Base-by-base conservation (phyloP, 805 yeast species). In the Starmerella vaccinii region DNA sequence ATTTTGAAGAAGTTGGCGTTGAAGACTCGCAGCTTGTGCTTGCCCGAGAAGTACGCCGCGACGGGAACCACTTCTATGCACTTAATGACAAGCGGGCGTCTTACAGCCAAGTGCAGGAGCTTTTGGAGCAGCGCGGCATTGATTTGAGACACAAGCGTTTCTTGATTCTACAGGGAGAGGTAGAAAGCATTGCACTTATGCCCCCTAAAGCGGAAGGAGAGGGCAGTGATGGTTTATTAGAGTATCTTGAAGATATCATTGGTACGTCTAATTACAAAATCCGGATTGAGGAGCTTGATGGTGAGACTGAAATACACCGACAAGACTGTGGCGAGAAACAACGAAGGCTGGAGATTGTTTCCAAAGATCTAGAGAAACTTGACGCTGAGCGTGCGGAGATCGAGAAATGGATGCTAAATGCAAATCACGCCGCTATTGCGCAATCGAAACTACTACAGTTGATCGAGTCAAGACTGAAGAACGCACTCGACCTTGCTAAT, bases 181-280 rank as follows among this genome's bases (percentile, higher is more conserved):
- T 92, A 39, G 99, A 92, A 69, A 82, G 89, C 57, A 92, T 92
- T 62, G 97, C 98, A 0, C 97, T 92, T 65, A 94, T 92, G 99
- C 90, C 90, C 63, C 84, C 99, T 10, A 92, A 90, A 62, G 97
- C 97, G 0, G 97, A 92, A 61, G 77, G 73, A 46, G 95, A 86
- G 48, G 79, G 79, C 56, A 97, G 90, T 60, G 97, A 92, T 63
- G 99, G 99, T 0, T 71, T 92, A 24, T 68, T 92, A 35, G 99
- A 94, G 62, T 92, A 92, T 63, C 68, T 92, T 53, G 99, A 92
- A 63, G 98, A 94, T 69, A 90, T 92, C 45, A 92, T 94, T 49
- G 99, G 98, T 4, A 94, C 99, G 0, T 74, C 96, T 1, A 73
- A 76, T 44, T 94, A 89, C 64, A 89, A 92, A 64, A 71, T 73